Base-by-base conservation (phyloP, 2,329 filamentous ascomycete genomes). In the Phaeoacremonium minimum region DNA sequence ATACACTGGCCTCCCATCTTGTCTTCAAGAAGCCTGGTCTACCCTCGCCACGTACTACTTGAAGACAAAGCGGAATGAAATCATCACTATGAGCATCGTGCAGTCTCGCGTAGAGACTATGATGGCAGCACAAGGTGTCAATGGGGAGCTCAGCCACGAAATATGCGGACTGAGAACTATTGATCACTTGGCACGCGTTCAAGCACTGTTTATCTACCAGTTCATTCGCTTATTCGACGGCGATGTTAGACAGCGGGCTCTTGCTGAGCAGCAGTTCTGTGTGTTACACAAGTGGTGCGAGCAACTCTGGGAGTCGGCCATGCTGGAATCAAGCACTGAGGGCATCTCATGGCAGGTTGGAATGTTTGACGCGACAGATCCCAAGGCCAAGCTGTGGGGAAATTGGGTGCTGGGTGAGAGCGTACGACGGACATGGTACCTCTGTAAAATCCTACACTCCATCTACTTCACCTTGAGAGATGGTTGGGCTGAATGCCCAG, bases 171-270 rank as follows among this genome's bases (percentile, higher is more conserved):
- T 26, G 9, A n/a, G 22, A 26, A 26, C 22, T 9, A n/a, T 45
- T 3, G 41, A 44, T 15, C 55, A 55, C 35, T 53, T 74, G 5
- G 64, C 68, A 0, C 61, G 66, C 26, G 60, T 63, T 0, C 70
- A 76, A 9, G 63, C 72, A 2, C 58, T 77, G 3, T 40, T 74
- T 4, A 52, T 72, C 1, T 75, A 75, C 47, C 63, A 71, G 34
- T 63, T 66, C 22, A 69, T 76, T 38, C 54, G 65, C 12, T 52
- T 77, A 19, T 74, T 73, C 37, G 71, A 75, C 46, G 67, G 66
- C 11, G 65, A 73, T 44, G 62, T 73, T n/a, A 47, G 56, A 13
- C 52, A 60, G 5, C 58, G 64, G 2, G 52, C 58, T 19, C 48
- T 60, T 4, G 63, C 65, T 17, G 68, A 61, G 37, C 48, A 33